These are phyloP conservation scores for Phragmites australis DNA, from an alignment of 176 grass and related monocot genomes.

Conservation along the genomic window DNA sequence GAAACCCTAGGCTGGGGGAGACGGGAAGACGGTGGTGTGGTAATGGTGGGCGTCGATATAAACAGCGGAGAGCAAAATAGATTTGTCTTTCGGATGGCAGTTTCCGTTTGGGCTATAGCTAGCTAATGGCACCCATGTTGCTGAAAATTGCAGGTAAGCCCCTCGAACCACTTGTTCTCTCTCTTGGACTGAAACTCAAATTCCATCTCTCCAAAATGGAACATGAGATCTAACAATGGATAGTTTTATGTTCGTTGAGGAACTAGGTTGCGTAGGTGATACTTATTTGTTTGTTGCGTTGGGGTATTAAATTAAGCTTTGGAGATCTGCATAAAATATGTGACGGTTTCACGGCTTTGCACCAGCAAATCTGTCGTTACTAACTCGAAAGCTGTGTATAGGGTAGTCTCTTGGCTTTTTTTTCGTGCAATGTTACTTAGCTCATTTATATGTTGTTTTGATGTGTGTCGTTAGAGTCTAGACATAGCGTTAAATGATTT, in stretches of 20 bases:
- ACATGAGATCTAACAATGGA: too few species aligned
- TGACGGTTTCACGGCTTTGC: not conserved
- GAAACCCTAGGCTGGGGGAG: slow-evolving; percentile 51
- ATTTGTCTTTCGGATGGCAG: slow-evolving; percentile 50
- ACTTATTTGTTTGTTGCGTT: too few species aligned
- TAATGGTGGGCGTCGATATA: slow-evolving; percentile 55
- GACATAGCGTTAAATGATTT: too few species aligned
- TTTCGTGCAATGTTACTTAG: not conserved
- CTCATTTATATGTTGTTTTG: not conserved
- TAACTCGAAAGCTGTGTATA: not conserved
- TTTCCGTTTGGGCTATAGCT: slow-evolving; percentile 3
- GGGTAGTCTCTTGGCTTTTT: not conserved
- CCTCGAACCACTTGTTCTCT: not conserved
- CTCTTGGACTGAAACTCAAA: not conserved
- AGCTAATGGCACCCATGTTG: slow-evolving; percentile 3
- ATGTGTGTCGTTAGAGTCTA: too few species aligned
- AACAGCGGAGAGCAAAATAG: slow-evolving; percentile 56
- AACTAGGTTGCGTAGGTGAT: too few species aligned
- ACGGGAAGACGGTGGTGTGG: slow-evolving; percentile 39
- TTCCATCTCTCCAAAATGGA: not conserved
- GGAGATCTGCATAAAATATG: not conserved
- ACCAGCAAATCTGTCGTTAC: not conserved
- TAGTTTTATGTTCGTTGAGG: not conserved
- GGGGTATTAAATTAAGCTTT: not conserved
- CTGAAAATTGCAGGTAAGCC: slow-evolving; percentile 14